Evolutionary conservation across 2,329 filamentous ascomycete genomes (phyloP).

Genomic region (Talaromyces piceae): DNA sequence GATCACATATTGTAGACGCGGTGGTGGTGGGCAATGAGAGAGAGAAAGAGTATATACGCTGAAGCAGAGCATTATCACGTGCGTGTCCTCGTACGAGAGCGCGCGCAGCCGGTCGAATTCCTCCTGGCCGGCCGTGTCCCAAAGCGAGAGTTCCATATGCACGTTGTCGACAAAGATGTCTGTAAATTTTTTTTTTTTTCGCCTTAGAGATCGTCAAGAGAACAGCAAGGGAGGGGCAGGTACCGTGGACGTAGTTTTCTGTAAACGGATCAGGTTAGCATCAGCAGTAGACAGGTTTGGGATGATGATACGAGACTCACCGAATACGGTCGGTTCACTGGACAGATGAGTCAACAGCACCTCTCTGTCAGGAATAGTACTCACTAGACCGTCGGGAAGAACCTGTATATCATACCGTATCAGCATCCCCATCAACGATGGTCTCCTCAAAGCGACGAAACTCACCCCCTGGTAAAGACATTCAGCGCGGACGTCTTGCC

Average conservation of each 20-base stretch:
- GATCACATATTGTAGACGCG: background rate
- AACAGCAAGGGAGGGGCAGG: constrained; percentile 2
- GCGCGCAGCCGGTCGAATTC: constrained; percentile 96
- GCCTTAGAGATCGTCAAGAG: constrained; percentile 29
- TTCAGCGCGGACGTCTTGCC: constrained; percentile 96
- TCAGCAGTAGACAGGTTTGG: constrained; percentile 15
- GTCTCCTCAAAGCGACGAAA: constrained; percentile 15
- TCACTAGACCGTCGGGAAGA: constrained; percentile 93
- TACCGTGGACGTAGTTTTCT: constrained; percentile 10
- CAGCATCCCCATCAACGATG: constrained; percentile 14
- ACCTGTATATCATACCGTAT: constrained; percentile 45
- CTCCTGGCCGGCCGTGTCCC: constrained; percentile 98
- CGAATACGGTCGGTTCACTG: constrained; percentile 88
- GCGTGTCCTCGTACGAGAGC: constrained; percentile 95
- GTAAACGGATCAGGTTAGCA: background rate
- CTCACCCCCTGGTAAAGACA: constrained; percentile 94
- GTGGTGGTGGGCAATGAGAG: background rate
- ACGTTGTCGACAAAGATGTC: constrained; percentile 98
- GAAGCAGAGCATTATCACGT: constrained; percentile 98
- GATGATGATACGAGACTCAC: constrained; percentile 34
- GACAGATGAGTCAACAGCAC: constrained; percentile 7
- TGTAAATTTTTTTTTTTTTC: too few species aligned
- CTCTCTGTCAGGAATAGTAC: too few species aligned
- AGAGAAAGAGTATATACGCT: constrained; percentile 48
- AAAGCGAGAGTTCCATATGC: constrained; percentile 93